These are phyloP conservation scores for Quercus aquifolioides DNA, from an alignment of 306 rosid species.

Conservation along the genomic window DNA sequence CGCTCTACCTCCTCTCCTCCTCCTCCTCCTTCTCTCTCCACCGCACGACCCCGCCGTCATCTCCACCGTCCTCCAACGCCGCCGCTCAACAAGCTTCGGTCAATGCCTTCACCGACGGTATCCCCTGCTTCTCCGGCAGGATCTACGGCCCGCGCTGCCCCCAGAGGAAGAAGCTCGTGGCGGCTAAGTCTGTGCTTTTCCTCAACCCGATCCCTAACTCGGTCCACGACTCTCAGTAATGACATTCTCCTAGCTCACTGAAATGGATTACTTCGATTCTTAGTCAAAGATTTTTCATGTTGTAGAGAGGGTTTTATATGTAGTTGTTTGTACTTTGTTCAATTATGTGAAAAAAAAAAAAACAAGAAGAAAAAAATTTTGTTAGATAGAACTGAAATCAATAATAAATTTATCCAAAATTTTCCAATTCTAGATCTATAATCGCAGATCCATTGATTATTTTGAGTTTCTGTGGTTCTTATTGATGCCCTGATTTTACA, in stretches of 20 bases:
- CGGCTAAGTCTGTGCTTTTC: slow-evolving; percentile 54
- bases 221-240: slow-evolving; percentile 32
- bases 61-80: slow-evolving; percentile 1
- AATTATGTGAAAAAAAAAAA: neutral
- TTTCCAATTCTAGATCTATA: neutral
- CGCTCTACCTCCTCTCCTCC: neutral
- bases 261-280: neutral
- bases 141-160: slow-evolving; percentile 59
- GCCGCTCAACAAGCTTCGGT: slow-evolving; percentile 17
- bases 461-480: neutral
- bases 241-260: slow-evolving; percentile 60
- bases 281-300: neutral
- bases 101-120: slow-evolving; percentile 23
- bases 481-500: neutral
- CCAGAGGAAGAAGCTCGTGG: slow-evolving; percentile 70
- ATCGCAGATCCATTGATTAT: neutral
- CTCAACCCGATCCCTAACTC: slow-evolving; percentile 31
- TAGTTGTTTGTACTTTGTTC: slow-evolving; percentile 11
- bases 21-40: slow-evolving; percentile 17
- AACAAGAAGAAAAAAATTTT: neutral
- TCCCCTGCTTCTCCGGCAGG: slow-evolving; percentile 51
- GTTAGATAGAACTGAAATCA: slow-evolving; percentile 21
- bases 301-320: slow-evolving; percentile 38
- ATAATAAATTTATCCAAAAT: neutral
- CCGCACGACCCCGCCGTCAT: slow-evolving; percentile 31